These are phyloP conservation scores for Skeletonema potamos DNA, from an alignment of 108 stramenopile genomes.

Conservation along the genomic window DNA sequence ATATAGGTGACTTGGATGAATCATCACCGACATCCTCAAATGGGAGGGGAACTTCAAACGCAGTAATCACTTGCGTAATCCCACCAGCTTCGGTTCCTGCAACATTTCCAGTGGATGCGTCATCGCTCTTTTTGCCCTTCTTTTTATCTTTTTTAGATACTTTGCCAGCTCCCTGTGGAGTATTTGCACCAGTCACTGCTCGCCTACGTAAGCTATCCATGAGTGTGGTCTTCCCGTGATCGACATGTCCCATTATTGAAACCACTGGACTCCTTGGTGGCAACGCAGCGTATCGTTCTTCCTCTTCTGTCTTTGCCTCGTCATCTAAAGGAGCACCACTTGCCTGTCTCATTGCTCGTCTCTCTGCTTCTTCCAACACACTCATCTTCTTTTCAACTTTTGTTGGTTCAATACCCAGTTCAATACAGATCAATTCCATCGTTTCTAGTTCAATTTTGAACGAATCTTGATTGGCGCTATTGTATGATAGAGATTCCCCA, in stretches of 20 bases:
- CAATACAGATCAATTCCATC: constrained; percentile 42
- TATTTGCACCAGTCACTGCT: constrained; percentile 24
- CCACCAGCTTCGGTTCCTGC: constrained; percentile 97
- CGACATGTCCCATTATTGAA: constrained; percentile 89
- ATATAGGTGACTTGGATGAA: constrained; percentile 2
- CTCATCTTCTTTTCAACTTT: constrained; percentile 15
- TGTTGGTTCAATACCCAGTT: constrained; percentile 36
- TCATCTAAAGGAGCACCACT: constrained; percentile 6
- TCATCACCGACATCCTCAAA: constrained; percentile 20
- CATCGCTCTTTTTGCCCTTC: constrained; percentile 24
- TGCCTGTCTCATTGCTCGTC: constrained; percentile 11
- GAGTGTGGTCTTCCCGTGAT: constrained; percentile 92
- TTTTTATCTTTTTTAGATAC: constrained; percentile 13
- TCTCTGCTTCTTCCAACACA: constrained; percentile 19
- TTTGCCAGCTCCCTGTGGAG: constrained; percentile 7
- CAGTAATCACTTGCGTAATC: constrained; percentile 96
- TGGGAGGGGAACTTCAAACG: constrained; percentile 80
- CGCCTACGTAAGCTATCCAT: constrained; percentile 71
- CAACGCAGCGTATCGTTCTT: constrained; percentile 41
- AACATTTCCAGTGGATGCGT: constrained; percentile 38
- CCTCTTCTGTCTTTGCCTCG: constrained; percentile 32
- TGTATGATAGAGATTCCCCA: constrained; percentile 23
- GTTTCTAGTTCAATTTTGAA: constrained; percentile 29
- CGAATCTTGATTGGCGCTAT: constrained; percentile 29
- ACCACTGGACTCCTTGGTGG: constrained; percentile 76